Base-by-base conservation (phyloP, 306 rosid species). In the Sindora glabra region DNA sequence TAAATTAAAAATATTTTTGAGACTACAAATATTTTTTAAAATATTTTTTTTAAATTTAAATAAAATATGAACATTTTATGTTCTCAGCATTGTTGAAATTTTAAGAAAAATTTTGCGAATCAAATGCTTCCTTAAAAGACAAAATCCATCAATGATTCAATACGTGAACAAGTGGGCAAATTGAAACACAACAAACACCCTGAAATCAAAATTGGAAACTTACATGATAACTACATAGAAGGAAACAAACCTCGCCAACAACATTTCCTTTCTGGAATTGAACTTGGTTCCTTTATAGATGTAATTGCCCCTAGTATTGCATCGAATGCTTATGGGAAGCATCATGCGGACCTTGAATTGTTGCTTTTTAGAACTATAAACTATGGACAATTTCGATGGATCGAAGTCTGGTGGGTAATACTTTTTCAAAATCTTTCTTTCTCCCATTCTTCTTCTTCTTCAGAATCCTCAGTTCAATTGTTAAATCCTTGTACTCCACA, bases 271-370 rank as follows among this genome's bases (percentile, higher is more conserved):
- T 10, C 82, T 15, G 8, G 82, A 77, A 16, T 77, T 77, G 62
- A 77, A 77, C 52, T 77, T 77, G 50, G 78, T 77, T 2, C 82
- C 82, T 36, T 77, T 77, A 34, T 77, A 77, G 60, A 77, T 77
- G 19, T 77, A 77, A 58, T 72, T 77, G 0, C 82, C 82, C n/a
- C 98, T 87, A 0, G 98, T 88, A 40, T 83, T 85, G 86, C 98
- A 91, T 15, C 96, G 80, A 30, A 91, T 91, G 73, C 98, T 91
- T 96, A 91, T 91, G 14, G 98, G 96, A 73, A 91, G 96, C 96
- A 88, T 91, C 98, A 91, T 91, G 6, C 98, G 95, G 13, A 91
- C 85, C 75, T 91, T 91, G 25, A 91, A 87, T 61, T 91, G 98
- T 52, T 83, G 85, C 24, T 91, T 91, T 72, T 83, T 91, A 3